Evolutionary conservation across 257 asterid genomes (phyloP), one percentile per base, ranked within the genome.

Genomic region (Solanum megistacrolobum): DNA sequence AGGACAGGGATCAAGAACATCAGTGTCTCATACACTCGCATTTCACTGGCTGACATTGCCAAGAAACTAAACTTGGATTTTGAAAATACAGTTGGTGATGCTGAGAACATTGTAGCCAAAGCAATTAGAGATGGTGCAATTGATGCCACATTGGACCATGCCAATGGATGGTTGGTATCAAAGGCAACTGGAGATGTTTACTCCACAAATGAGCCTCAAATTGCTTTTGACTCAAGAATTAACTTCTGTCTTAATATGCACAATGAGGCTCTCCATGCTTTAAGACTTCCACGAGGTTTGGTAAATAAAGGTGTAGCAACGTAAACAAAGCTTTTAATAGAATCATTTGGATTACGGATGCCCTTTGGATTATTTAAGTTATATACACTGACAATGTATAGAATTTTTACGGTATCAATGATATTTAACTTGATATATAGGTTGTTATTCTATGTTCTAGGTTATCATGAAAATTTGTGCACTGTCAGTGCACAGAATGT

Each of bases 111-210:
- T 31, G 93, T 94, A 13, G 91, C 98, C 74, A 94, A 93, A 92
- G 97, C 98, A 52, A 93, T 95, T 85, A 90, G 98, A 68, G 98
- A 95, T 85, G 97, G 97, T 48, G 96, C 95, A 9, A 93, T 94
- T n/a, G 98, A 95, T 75, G 98, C 97, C 85, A 92, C 92, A 3
- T 43, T 94, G 60, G 96, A 93, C 91, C 98, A 93, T 90, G 92
- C 92, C 81, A 94, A 93, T 86, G 95, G 98, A 43, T 94, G 94
- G 94, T 94, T 94, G 95, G 92, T 93, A 4, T 94, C 96, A 5
- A 95, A 93, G 92, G 95, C 92, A 92, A 93, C 91, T 4, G 98
- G 95, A n/a, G 96, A 95, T 85, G 92, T 94, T 74, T 94, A 95
- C 94, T 94, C 95, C 13, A 92, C 98, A 16, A 93, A 92, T 75